These are phyloP conservation scores for Solanum hybrid DNA, from an alignment of 305 asterid genomes.

Conservation along the genomic window DNA sequence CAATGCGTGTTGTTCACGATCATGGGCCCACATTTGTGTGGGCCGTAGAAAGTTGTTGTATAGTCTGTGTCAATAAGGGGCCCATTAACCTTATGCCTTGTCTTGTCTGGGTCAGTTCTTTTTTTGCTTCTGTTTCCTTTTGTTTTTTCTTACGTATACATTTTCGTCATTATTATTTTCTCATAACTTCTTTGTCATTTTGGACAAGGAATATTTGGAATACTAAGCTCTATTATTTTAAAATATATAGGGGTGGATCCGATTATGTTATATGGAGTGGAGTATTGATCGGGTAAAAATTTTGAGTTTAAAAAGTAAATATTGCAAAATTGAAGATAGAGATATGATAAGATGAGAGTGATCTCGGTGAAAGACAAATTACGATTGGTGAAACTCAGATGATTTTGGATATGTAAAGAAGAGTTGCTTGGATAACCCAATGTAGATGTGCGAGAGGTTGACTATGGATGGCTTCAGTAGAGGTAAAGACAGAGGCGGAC, in stretches of 20 bases:
- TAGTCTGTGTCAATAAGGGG: slow-evolving; percentile 37
- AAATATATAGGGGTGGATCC: background rate
- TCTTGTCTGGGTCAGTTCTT: slow-evolving; percentile 35
- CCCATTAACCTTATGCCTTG: slow-evolving; percentile 33
- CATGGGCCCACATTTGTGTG: background rate
- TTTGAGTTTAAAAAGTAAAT: background rate
- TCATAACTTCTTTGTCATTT: background rate
- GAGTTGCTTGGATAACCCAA: fast-evolving
- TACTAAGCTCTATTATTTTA: background rate
- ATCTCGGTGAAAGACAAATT: background rate
- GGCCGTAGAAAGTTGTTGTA: slow-evolving; percentile 8
- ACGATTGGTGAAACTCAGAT: fast-evolving
- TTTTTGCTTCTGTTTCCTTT: background rate
- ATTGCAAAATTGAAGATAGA: background rate
- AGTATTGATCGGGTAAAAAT: fast-evolving
- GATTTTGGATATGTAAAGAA: background rate
- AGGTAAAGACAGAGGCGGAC: background rate
- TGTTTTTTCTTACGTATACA: background rate
- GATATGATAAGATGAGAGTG: background rate
- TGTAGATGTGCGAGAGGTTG: background rate
- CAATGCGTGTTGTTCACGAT: background rate
- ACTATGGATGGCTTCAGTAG: no score
- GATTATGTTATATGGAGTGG: background rate
- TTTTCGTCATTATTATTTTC: background rate
- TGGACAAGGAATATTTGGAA: background rate